phyloP scores from a whole-genome alignment of 441 rosid genomes.

The Populus trichocarpa region DNA sequence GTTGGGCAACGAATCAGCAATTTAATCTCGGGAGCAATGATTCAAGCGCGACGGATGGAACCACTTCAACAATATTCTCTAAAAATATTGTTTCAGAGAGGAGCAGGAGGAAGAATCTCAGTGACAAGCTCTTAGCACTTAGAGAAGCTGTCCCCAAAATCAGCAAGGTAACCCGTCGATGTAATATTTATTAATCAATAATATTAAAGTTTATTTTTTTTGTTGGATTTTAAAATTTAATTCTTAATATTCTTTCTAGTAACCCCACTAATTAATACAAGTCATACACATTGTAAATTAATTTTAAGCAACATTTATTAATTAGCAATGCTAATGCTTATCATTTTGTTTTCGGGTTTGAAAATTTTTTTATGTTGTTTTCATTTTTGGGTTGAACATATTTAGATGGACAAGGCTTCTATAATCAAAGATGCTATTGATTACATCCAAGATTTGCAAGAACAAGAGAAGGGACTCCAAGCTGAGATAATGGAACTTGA shows the following conservation, averaged over 20 bases:
- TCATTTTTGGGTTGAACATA: not conserved
- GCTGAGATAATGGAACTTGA: constrained; percentile 74
- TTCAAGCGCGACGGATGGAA: constrained; percentile 77
- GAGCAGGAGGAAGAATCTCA: constrained; percentile 75
- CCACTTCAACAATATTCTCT: constrained; percentile 57
- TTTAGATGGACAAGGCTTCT: constrained; percentile 95
- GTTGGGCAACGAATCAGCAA: constrained; percentile 75
- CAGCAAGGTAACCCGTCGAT: constrained; percentile 51
- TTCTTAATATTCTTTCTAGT: no score
- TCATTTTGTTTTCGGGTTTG: no score
- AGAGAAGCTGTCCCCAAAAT: constrained; percentile 89
- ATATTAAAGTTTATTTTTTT: not conserved
- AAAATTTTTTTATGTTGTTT: no score
- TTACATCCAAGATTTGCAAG: constrained; percentile 77
- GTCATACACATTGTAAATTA: no score
- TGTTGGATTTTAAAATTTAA: not conserved
- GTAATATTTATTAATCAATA: no score
- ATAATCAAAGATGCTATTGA: constrained; percentile 90
- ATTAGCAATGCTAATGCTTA: no score
- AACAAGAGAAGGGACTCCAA: constrained; percentile 64
- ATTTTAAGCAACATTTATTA: no score
- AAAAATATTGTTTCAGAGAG: constrained; percentile 77
- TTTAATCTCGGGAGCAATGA: constrained; percentile 57
- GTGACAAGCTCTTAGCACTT: constrained; percentile 76
- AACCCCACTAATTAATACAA: no score